Conservation (phyloP, 306 rosid genomes). For the Macrotyloma uniflorum region DNA sequence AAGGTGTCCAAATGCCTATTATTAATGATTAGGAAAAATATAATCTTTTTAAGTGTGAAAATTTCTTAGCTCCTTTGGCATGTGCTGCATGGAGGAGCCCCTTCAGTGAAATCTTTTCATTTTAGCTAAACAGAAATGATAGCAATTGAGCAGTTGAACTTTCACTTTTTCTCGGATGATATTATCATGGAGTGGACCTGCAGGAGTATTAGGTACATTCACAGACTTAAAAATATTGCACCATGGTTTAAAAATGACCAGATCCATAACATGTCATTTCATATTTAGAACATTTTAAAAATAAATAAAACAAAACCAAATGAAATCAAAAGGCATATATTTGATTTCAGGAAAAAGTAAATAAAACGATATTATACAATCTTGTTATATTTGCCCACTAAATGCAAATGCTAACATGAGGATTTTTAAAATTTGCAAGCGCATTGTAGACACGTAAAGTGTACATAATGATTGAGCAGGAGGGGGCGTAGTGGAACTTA, state of each 20-base stretch:
- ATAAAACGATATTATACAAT: too few relatives aligned
- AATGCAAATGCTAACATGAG: too few relatives aligned
- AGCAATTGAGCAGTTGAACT: conserved; percentile 25
- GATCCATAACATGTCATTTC: background rate
- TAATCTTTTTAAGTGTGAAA: conserved; percentile 3
- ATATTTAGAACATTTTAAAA: background rate
- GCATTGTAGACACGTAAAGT: background rate
- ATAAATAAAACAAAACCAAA: too few relatives aligned
- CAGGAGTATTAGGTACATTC: background rate
- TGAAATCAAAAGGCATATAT: too few relatives aligned
- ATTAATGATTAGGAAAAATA: conserved; percentile 2
- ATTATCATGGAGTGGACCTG: conserved; percentile 11
- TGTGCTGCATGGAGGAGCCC: background rate
- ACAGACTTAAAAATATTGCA: background rate
- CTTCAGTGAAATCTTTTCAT: conserved; percentile 13
- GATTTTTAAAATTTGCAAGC: background rate
- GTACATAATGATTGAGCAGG: background rate
- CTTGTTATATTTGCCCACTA: too few relatives aligned
- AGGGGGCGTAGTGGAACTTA: too few relatives aligned
- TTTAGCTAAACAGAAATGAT: background rate
- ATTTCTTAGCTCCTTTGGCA: background rate
- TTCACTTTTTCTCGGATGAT: background rate
- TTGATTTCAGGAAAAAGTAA: too few relatives aligned
- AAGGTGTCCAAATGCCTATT: conserved; percentile 6
- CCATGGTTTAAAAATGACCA: background rate